Base-by-base conservation (phyloP, 1,139 yeast species). In the Suhomyces wounanorum region DNA sequence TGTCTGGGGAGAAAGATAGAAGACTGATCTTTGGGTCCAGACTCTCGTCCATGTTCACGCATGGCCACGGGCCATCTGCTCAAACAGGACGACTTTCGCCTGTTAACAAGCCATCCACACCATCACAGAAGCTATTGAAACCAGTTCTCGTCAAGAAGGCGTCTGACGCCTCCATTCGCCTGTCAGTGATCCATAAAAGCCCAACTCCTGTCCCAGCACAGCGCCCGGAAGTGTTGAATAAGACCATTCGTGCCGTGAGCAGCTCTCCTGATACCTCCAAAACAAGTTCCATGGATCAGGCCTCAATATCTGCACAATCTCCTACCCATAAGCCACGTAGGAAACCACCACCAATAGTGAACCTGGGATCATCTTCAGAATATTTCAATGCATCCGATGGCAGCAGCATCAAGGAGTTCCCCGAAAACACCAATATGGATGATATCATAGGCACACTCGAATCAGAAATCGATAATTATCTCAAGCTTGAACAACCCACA, bases 1-100 rank as follows among this genome's bases (percentile, higher is more conserved):
- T 50, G 52, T 50, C 52, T 13, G 52, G 52, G 31, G 52, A 50
- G 16, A 50, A 50, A 33, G 61, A 58, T 46, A 56, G 57, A 48
- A 52, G 56, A 45, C 56, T 57, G 47, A 41, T 53, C 38, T 65
- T 67, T 49, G 70, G 72, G 42, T 54, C 66, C 6, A 61, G 72
- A 35, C 59, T 68, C 26, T 61, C 68, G 47, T 65, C 70, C 28
- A 67, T 68, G 26, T 67, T 68, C 58, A 61, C 57, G 50, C 62
- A 58, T 33, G 57, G 43, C 33, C 49, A 42, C 17, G 49, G 45
- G 13, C 53, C 48, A 13, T 7, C 43, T 1, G 42, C 23, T 16
- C 42, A 40, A 16, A 25, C 42, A 6, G 42, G 30, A n/a, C 33
- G 42, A 11, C 13, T 28, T 11, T 40, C 33, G 21, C 42, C 42